Conservation (phyloP, 2,329 filamentous ascomycete genomes). For the Pseudogymnoascus sp. region DNA sequence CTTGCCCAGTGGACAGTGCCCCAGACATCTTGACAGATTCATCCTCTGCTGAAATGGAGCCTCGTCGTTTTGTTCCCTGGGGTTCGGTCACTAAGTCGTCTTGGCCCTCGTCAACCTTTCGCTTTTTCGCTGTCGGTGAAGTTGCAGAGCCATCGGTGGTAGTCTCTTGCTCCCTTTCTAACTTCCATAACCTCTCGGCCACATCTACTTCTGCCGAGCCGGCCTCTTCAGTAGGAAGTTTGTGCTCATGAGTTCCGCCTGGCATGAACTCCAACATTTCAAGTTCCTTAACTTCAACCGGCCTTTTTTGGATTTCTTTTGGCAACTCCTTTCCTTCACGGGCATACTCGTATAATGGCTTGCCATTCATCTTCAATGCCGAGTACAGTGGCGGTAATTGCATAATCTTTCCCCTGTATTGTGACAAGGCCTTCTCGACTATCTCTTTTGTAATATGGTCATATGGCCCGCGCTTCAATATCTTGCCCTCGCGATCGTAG, state of each 20-base stretch:
- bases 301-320: slow-evolving; percentile 70
- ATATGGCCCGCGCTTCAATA: slow-evolving; percentile 68
- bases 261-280: slow-evolving; percentile 81
- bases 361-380: slow-evolving; percentile 86
- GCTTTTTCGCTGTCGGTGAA: slow-evolving; percentile 25
- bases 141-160: slow-evolving; percentile 33
- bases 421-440: slow-evolving; percentile 68
- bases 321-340: slow-evolving; percentile 82
- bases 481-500: slow-evolving; percentile 80
- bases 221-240: slow-evolving; percentile 75
- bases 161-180: slow-evolving; percentile 42
- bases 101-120: slow-evolving; percentile 25
- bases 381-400: slow-evolving; percentile 92
- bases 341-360: slow-evolving; percentile 93
- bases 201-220: slow-evolving; percentile 67
- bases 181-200: slow-evolving; percentile 63
- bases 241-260: slow-evolving; percentile 69
- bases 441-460: slow-evolving; percentile 72
- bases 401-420: slow-evolving; percentile 75
- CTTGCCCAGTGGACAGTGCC: slow-evolving; percentile 23
- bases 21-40: slow-evolving; percentile 27
- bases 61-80: slow-evolving; percentile 20
- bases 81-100: slow-evolving; percentile 26
- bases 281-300: slow-evolving; percentile 70
- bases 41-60: slow-evolving; percentile 12